These are phyloP conservation scores for Xylaria acuta DNA, from an alignment of 495 filamentous ascomycete genomes.

Conservation along the genomic window DNA sequence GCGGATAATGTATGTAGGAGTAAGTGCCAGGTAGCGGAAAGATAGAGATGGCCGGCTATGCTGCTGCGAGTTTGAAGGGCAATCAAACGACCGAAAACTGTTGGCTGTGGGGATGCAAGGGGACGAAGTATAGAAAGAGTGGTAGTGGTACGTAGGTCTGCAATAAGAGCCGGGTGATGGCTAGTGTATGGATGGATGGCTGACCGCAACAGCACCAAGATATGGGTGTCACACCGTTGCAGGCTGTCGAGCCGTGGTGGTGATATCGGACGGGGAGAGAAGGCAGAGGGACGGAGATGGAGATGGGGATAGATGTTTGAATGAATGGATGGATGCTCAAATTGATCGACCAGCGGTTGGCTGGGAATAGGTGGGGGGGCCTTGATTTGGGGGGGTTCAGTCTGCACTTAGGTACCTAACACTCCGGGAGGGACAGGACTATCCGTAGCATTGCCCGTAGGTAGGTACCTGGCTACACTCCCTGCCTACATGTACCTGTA, in stretches of 20 bases:
- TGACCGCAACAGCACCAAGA: constrained; percentile 1
- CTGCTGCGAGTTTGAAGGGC: constrained; percentile 16
- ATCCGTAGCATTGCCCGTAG: not conserved
- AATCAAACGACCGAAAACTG: constrained; percentile 14
- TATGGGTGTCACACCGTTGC: constrained; percentile 17
- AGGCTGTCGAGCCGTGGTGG: constrained; percentile 21
- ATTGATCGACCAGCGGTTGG: constrained; percentile 19
- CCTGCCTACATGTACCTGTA: not conserved
- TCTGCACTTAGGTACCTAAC: not conserved
- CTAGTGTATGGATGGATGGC: not conserved
- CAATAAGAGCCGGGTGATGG: constrained; percentile 5
- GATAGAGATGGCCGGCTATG: constrained; percentile 10
- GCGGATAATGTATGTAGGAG: not conserved
- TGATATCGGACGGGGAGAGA: constrained; percentile 23
- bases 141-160: constrained; percentile 7
- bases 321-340: constrained; percentile 22
- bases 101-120: constrained; percentile 6
- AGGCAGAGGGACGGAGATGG: constrained; percentile 28
- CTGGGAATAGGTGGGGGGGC: not conserved
- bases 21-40: constrained; percentile 8
- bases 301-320: constrained; percentile 29
- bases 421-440: not conserved
- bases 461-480: not conserved
- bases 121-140: constrained; percentile 13
- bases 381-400: not conserved